Evolutionary conservation across 352 stramenopile species (phyloP).

Genomic region (Peronospora belbahrii): DNA sequence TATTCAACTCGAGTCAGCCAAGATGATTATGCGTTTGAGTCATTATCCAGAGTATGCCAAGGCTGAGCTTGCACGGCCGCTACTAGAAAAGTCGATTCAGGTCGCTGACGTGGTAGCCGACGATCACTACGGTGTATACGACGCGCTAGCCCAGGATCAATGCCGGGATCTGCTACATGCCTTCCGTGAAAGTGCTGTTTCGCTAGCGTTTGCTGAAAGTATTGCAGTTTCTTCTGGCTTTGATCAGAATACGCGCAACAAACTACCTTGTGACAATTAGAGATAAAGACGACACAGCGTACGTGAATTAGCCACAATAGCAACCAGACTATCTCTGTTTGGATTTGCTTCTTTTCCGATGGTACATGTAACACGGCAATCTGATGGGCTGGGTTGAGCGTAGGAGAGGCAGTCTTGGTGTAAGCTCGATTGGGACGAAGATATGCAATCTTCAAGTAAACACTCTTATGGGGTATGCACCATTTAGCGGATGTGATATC

Average conservation of each 20-base stretch:
- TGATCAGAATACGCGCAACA: constrained; percentile 17
- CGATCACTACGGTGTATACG: constrained; percentile 63
- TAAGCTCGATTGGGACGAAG: no score
- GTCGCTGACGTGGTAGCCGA: constrained; percentile 74
- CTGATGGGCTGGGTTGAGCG: no score
- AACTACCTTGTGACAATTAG: constrained; percentile 23
- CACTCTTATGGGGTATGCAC: no score
- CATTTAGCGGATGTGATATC: no score
- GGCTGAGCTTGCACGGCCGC: constrained; percentile 40
- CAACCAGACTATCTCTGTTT: constrained; percentile 2
- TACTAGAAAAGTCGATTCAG: constrained; percentile 68
- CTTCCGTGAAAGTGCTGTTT: constrained; percentile 63
- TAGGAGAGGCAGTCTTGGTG: no score
- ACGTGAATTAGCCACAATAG: constrained; percentile 15
- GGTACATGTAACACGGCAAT: not conserved
- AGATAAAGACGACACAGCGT: constrained; percentile 10
- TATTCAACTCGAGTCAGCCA: constrained; percentile 70
- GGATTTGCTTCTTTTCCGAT: not conserved
- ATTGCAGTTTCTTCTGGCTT: constrained; percentile 15
- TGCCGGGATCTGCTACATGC: constrained; percentile 57
- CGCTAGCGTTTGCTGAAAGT: constrained; percentile 47
- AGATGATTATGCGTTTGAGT: constrained; percentile 57
- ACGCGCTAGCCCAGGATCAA: constrained; percentile 51
- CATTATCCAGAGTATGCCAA: constrained; percentile 56
- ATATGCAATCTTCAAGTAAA: no score